Conservation (phyloP, 2,329 filamentous ascomycete genomes). For the Ceratocystis alfenasii region DNA sequence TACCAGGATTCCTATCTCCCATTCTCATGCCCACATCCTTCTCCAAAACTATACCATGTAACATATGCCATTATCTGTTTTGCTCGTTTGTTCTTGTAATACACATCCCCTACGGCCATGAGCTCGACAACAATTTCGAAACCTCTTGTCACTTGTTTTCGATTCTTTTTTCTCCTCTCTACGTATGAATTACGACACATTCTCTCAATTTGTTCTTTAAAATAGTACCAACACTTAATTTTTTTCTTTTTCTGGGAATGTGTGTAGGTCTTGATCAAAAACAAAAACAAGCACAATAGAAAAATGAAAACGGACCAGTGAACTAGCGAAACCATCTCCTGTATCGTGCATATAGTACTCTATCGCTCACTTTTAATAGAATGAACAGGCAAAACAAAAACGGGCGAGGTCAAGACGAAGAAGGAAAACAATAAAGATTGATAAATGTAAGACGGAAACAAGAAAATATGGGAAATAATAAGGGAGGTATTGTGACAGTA, state of each 20-base stretch:
- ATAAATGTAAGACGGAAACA: slow-evolving; percentile 13
- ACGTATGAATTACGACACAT: background rate
- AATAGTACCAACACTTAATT: background rate
- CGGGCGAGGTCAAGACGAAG: background rate
- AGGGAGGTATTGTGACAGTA: slow-evolving; percentile 9
- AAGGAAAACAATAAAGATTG: background rate
- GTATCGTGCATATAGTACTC: background rate
- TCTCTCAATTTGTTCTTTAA: background rate
- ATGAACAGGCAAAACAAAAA: slow-evolving; percentile 4
- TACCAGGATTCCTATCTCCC: background rate
- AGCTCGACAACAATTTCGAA: background rate
- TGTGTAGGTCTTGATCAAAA: background rate
- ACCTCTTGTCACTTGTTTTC: background rate
- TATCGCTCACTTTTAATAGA: background rate
- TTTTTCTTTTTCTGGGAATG: background rate
- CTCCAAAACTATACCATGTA: slow-evolving; percentile 4
- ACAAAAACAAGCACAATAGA: background rate
- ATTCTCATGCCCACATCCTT: background rate
- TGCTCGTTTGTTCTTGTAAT: background rate
- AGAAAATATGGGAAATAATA: background rate
- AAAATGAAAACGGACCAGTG: no score
- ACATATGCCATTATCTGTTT: background rate
- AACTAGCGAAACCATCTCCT: no score
- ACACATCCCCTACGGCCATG: background rate
- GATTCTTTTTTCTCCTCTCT: background rate